Evolutionary conservation across 2,329 filamentous ascomycete species (phyloP), one percentile per base, ranked within the genome.

Genomic region (Cladosporium sp.): DNA sequence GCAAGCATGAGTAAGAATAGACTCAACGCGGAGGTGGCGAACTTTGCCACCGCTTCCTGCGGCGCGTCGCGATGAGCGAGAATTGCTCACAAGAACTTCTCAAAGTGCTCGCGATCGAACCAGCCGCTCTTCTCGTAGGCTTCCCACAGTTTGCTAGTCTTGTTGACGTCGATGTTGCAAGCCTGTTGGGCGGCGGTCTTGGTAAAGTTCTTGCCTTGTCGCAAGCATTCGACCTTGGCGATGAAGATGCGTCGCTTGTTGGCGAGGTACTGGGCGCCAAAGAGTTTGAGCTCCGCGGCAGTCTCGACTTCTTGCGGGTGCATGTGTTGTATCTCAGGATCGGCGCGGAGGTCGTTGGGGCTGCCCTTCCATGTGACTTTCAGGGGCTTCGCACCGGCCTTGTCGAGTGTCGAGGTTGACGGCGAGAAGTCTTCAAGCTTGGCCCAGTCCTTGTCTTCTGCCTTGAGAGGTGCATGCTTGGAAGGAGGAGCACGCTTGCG

Each of bases 161-260:
- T 97, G 79, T 97, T 97, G 71, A 97, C 93, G 68, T 97, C 93
- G 62, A 97, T 96, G 78, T 95, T 95, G 81, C 91, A 96, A n/a
- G 90, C 91, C 72, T 96, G 90, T 73, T 97, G 93, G 4, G 91
- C 91, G 70, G 96, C 90, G 1, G 93, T 97, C 82, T 96, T 96
- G 71, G 90, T 87, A 73, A 96, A 97, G 68, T 92, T 89, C 74
- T 95, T 94, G 70, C 83, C 82, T 35, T 84, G 85, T 57, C 78
- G 74, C 36, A 85, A 76, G 2, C 86, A 83, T 59, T 88, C 83
- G 34, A 93, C 82, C 39, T 90, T 85, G 50, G 85, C 85, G 56
- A 87, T 79, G 72, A 97, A 97, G 69, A 97, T 93, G 60, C 91
- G 87, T 58, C 93, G 87, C 80, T 97, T 97, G 78, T 89, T 94